Base-by-base conservation (phyloP, 164 flowering plant genomes). In the Echeveria elegans region DNA sequence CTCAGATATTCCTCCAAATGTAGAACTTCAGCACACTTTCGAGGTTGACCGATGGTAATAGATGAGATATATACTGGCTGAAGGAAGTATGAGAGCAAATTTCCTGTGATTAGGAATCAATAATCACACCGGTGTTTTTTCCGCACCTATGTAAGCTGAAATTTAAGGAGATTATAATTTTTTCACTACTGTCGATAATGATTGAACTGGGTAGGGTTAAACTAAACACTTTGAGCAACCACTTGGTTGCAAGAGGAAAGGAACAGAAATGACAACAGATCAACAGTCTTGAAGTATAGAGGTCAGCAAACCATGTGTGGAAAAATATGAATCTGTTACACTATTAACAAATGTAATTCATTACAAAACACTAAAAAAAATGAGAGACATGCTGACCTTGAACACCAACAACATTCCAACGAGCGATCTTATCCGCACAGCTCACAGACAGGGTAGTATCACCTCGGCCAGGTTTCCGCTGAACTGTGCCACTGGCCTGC, bases 391-490 rank as follows among this genome's bases (percentile, higher is more conserved):
- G n/a, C 37, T 34, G 47, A 36, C 99, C 99, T 91, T 94, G 99
- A 73, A 89, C 82, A 43, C 99, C 99, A 63, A 89, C 86, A 66
- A 85, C 84, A 75, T 94, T 94, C 97, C 99, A 95, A 26, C 96
- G 89, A 63, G 94, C 86, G 73, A 95, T 89, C 81, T 95, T 92
- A 70, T 95, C 97, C 60, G 97, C 90, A 81, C 99, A 95, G 82
- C 97, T 89, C 52, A 90, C 88, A 6, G 97, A 92, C 75, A 89
- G 76, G 62, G 97, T 95, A 71, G 91, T 81, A 76, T 85, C 96
- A 71, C 99, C 97, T 73, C 97, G 90, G 74, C 99, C 99, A 75
- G 99, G 99, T 79, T 95, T 95, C 77, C 96, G 85, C 68, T 88
- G 92, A 71, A 87, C 94, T 69, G 75, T 75, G 61, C 87, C 87